Conservation (phyloP, 2,329 filamentous ascomycete species). For the Phyllosticta citrichinensis region DNA sequence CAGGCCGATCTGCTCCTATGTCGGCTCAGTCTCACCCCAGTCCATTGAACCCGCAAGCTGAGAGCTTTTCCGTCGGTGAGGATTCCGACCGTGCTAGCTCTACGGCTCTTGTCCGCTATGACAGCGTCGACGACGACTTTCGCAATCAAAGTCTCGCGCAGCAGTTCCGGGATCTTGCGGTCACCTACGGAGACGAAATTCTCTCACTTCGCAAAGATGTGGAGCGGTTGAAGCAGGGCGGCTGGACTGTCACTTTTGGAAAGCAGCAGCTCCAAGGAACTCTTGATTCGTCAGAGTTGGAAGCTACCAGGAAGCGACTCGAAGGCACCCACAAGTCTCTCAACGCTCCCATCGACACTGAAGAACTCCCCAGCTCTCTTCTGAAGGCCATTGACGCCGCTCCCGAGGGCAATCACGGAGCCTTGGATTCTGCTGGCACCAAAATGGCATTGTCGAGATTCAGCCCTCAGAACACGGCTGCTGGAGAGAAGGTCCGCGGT, state of each 20-base stretch:
- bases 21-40: neutral
- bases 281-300: neutral
- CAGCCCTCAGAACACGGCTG: neutral
- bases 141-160: neutral
- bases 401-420: neutral
- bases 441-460: neutral
- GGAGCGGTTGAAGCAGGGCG: slow-evolving; percentile 16
- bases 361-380: neutral
- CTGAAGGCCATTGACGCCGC: neutral
- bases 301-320: neutral
- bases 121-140: neutral
- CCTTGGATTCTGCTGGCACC: neutral
- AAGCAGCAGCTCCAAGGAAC: slow-evolving; percentile 3
- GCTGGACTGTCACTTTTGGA: slow-evolving; percentile 15
- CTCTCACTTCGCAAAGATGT: slow-evolving; percentile 12
- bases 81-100: neutral
- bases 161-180: neutral
- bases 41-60: neutral
- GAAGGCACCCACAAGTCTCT: neutral
- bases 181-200: neutral
- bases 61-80: neutral
- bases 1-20: neutral
- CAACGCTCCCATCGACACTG: neutral
- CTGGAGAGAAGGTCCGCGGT: neutral
- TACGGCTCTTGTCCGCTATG: neutral